phyloP scores from a whole-genome alignment of 169 alveolate genomes.

The Cryptosporidium ryanae region DNA sequence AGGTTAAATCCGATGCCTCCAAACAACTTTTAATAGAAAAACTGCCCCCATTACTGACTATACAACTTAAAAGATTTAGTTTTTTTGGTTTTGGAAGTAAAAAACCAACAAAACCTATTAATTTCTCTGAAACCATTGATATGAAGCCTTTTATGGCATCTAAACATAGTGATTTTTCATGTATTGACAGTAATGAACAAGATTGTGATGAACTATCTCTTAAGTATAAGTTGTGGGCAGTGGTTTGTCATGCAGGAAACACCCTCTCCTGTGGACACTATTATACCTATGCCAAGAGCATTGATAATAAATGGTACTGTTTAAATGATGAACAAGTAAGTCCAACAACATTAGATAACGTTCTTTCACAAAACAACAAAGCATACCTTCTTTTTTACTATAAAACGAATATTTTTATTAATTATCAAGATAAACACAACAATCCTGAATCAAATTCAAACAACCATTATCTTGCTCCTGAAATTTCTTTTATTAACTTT shows the following conservation, averaged over 20 bases:
- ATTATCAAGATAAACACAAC: not conserved
- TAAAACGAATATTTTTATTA: not conserved
- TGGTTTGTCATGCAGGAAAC: conserved; percentile 79
- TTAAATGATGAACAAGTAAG: conserved; percentile 61
- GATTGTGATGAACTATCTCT: not conserved
- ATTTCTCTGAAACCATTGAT: conserved; percentile 28
- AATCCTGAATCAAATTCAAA: not conserved
- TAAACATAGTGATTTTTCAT: not conserved
- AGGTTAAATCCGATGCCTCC: conserved; percentile 49
- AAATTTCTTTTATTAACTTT: conserved; percentile 18
- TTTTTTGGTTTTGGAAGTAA: conserved; percentile 60
- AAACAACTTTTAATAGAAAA: conserved; percentile 58
- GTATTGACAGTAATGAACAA: not conserved
- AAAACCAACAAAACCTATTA: conserved; percentile 50
- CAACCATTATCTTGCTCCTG: conserved; percentile 16
- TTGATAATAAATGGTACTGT: conserved; percentile 64
- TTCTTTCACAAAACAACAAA: conserved; percentile 13
- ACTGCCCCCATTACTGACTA: conserved; percentile 63
- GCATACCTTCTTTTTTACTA: conserved; percentile 63
- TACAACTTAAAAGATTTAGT: conserved; percentile 67
- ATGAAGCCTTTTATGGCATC: conserved; percentile 47
- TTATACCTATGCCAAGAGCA: conserved; percentile 75
- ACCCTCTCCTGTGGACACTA: conserved; percentile 80
- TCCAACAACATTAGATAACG: conserved; percentile 13
- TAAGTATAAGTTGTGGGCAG: conserved; percentile 79